phyloP scores from a whole-genome alignment of 495 filamentous ascomycete genomes.

The Hypoxylon trugodes region DNA sequence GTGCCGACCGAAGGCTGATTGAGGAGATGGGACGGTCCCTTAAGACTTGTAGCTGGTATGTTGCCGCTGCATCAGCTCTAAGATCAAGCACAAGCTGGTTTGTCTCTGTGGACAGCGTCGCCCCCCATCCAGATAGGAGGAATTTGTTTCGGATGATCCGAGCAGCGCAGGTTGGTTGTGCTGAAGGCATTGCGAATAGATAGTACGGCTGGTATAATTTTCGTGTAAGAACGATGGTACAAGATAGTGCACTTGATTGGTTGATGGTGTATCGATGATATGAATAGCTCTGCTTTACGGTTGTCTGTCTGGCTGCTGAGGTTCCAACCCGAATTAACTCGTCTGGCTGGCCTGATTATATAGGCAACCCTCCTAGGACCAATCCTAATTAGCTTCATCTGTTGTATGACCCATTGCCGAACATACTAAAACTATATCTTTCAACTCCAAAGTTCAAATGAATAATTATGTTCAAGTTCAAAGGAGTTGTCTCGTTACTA shows the following conservation, averaged over 20 bases:
- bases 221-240: too few relatives aligned
- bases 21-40: constrained; percentile 10
- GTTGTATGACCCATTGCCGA: background rate
- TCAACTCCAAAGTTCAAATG: background rate
- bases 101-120: constrained; percentile 5
- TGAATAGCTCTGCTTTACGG: too few relatives aligned
- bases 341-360: too few relatives aligned
- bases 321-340: too few relatives aligned
- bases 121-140: constrained; percentile 40
- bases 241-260: too few relatives aligned
- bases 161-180: constrained; percentile 25
- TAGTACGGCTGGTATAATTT: background rate
- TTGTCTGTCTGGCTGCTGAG: too few relatives aligned
- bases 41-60: constrained; percentile 33
- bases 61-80: constrained; percentile 16
- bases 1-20: constrained; percentile 12
- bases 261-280: too few relatives aligned
- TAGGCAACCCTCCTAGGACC: too few relatives aligned
- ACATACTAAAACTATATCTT: background rate
- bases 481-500: background rate
- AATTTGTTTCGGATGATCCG: constrained; percentile 26
- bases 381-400: background rate
- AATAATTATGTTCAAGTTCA: background rate
- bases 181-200: constrained; percentile 20
- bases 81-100: constrained; percentile 17